Conservation (phyloP, 345 rosid genomes). For the Balakata baccata region DNA sequence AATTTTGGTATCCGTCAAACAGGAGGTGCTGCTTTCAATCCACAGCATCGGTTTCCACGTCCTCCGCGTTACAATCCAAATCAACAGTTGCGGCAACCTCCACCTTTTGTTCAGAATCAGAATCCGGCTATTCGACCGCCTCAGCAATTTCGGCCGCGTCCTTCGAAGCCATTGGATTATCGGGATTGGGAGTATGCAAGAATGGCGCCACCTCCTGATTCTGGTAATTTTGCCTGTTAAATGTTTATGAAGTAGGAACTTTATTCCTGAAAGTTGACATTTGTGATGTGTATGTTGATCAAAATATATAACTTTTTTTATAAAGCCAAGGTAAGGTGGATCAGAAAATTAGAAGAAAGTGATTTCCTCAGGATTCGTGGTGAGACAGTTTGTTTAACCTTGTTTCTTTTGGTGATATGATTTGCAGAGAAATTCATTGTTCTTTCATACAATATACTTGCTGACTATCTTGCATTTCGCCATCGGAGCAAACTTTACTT, state of each 20-base stretch:
- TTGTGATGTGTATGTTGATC: neutral
- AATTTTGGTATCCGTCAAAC: constrained; percentile 41
- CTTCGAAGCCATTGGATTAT: constrained; percentile 55
- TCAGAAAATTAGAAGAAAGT: neutral
- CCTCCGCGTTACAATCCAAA: constrained; percentile 26
- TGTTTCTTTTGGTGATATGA: constrained; percentile 19
- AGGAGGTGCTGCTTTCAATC: constrained; percentile 13
- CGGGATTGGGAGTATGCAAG: constrained; percentile 74
- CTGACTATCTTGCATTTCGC: constrained; percentile 78
- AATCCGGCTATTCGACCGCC: constrained; percentile 42
- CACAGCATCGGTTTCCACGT: constrained; percentile 23
- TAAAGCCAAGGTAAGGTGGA: neutral
- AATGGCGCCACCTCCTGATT: constrained; percentile 46
- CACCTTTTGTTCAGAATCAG: constrained; percentile 31
- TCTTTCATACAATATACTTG: constrained; percentile 84
- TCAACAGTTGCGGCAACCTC: constrained; percentile 33
- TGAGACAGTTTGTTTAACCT: too few relatives aligned
- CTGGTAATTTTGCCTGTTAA: constrained; percentile 41
- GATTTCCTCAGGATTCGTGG: neutral
- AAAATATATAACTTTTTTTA: neutral
- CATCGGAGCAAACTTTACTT: constrained; percentile 75
- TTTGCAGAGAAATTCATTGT: constrained; percentile 68
- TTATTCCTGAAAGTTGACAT: neutral
- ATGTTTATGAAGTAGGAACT: neutral
- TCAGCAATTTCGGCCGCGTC: constrained; percentile 39